Evolutionary conservation across 2,329 filamentous ascomycete species (phyloP).

Genomic region (Paracorniculantispora psalliotae): DNA sequence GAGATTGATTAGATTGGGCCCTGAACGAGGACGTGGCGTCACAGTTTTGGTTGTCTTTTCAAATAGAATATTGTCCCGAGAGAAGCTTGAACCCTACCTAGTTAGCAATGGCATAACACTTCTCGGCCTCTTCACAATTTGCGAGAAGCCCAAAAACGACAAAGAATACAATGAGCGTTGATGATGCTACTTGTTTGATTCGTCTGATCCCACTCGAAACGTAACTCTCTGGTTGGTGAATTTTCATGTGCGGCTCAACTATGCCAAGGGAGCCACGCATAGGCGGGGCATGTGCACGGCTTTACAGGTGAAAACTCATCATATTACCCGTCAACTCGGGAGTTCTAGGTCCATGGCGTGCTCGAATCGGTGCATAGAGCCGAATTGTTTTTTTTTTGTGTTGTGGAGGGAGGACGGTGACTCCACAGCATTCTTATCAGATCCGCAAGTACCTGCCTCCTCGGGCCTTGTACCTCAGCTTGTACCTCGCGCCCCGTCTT

Average conservation of each 20-base stretch:
- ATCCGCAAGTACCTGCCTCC: constrained; percentile 7
- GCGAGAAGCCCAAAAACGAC: not conserved
- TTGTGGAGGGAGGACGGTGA: not conserved
- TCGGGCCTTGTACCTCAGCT: constrained; percentile 8
- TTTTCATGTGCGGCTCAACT: not conserved
- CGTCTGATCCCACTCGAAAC: not conserved
- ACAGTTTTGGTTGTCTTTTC: no score
- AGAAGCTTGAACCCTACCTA: no score
- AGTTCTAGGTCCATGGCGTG: not conserved
- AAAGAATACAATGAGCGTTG: not conserved
- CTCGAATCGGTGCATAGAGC: not conserved
- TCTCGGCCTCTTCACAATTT: no score
- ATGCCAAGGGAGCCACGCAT: not conserved
- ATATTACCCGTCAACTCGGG: not conserved
- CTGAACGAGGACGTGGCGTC: not conserved
- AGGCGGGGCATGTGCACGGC: not conserved
- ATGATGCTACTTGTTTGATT: not conserved
- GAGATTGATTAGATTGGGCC: constrained; percentile 2
- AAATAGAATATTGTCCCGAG: no score
- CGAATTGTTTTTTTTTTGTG: not conserved
- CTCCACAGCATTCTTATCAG: constrained; percentile 7
- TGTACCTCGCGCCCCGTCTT: not conserved
- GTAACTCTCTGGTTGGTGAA: not conserved
- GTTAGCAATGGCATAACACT: no score
- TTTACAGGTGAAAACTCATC: not conserved